Conservation (phyloP, 352 stramenopile genomes). For the Phytopythium aichiense region DNA sequence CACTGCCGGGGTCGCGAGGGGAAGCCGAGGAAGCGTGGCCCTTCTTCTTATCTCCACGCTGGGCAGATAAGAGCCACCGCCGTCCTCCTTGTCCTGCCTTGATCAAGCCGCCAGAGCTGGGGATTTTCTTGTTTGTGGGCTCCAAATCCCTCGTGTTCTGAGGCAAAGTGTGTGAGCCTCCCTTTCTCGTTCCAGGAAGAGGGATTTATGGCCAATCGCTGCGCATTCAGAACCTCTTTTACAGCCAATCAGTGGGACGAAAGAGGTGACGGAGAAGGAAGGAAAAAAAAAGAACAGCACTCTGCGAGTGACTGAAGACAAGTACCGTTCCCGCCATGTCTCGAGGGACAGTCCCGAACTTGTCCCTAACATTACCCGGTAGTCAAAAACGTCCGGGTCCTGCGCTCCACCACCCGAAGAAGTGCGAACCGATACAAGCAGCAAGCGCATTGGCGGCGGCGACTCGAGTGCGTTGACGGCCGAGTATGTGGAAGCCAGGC, state of each 20-base stretch:
- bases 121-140: neutral
- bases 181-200: neutral
- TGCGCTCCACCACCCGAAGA: constrained; percentile 1
- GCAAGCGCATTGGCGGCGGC: neutral
- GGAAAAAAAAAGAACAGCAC: constrained; percentile 4
- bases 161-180: neutral
- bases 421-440: neutral
- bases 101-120: neutral
- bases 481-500: constrained; percentile 61
- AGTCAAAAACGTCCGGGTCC: neutral
- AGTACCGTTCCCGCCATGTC: neutral
- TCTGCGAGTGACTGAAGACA: neutral
- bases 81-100: neutral
- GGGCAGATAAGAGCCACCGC: neutral
- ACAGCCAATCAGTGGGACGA: neutral
- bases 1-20: too few species aligned
- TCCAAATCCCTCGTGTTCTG: neutral
- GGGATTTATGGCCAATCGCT: neutral
- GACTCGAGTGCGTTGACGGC: neutral
- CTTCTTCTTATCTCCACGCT: neutral
- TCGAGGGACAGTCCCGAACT: neutral
- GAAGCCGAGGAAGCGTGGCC: neutral
- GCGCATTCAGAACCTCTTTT: neutral
- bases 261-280: neutral
- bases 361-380: neutral